Evolutionary conservation across 768 basidiomycete genomes (phyloP).

Genomic region (Rhodotorula toruloides): DNA sequence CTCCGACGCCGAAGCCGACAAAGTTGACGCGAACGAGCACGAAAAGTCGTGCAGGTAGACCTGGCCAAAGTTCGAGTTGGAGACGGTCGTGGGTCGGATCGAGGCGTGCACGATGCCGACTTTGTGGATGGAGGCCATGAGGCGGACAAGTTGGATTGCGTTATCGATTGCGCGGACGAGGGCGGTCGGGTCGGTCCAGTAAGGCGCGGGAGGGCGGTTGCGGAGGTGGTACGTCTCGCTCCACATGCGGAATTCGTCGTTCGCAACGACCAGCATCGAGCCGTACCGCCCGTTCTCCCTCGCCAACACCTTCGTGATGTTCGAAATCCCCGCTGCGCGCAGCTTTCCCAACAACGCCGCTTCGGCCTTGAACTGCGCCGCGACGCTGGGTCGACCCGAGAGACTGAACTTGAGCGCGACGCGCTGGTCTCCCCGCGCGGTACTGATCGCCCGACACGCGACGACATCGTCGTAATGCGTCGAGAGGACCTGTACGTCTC

Average conservation of each 20-base stretch:
- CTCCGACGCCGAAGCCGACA: background rate
- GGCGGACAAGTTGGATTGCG: conserved; percentile 22
- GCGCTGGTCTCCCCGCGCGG: conserved; percentile 13
- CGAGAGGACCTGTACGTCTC: conserved; percentile 25
- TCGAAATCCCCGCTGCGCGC: conserved; percentile 14
- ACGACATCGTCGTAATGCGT: conserved; percentile 37
- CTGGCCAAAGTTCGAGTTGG: conserved; percentile 15
- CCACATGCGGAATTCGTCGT: conserved; percentile 19
- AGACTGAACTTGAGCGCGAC: conserved; percentile 30
- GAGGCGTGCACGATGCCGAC: conserved; percentile 31
- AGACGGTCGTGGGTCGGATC: conserved; percentile 33
- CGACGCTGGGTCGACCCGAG: conserved; percentile 18
- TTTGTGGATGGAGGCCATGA: conserved; percentile 27
- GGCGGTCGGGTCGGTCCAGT: conserved; percentile 16
- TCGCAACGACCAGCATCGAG: conserved; percentile 24
- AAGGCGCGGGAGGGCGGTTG: background rate
- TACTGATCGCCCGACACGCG: conserved; percentile 27
- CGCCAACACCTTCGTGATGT: conserved; percentile 21
- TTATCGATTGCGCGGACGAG: conserved; percentile 18
- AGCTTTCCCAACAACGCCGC: conserved; percentile 7
- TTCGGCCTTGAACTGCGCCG: conserved; percentile 32
- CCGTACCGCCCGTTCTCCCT: conserved; percentile 30
- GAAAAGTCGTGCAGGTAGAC: conserved; percentile 36
- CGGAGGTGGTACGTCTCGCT: conserved; percentile 9
- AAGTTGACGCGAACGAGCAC: conserved; percentile 26